Evolutionary conservation across 768 basidiomycete genomes (phyloP).

Genomic region (Coprinellus micaceus): DNA sequence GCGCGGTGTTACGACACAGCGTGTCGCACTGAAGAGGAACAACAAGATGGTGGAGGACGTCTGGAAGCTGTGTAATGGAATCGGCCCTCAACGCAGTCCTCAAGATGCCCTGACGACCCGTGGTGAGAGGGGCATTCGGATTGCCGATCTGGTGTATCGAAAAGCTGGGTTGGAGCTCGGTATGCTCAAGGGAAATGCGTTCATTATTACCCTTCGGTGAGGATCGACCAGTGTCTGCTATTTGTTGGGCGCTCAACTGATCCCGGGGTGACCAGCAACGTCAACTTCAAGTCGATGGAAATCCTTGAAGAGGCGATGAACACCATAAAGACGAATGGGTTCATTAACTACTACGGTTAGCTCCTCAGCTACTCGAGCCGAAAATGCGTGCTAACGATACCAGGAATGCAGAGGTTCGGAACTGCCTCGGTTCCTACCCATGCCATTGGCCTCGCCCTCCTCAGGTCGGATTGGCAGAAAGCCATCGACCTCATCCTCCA

Average conservation of each 20-base stretch:
- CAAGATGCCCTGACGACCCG: conserved; percentile 62
- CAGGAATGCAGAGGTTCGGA: conserved; percentile 98
- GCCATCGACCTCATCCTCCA: conserved; percentile 82
- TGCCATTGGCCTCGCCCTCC: conserved; percentile 84
- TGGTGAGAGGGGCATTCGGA: conserved; percentile 85
- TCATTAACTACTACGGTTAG: conserved; percentile 96
- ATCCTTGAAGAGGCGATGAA: conserved; percentile 72
- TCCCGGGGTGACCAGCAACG: conserved; percentile 53
- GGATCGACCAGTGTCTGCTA: conserved; percentile 15
- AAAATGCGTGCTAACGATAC: conserved; percentile 3
- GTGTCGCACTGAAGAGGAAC: conserved; percentile 77
- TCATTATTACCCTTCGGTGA: conserved; percentile 90
- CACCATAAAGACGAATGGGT: conserved; percentile 78
- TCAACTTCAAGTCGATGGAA: conserved; percentile 71
- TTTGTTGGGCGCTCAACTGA: neutral
- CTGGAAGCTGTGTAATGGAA: conserved; percentile 77
- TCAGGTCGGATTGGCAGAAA: conserved; percentile 86
- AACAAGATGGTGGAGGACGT: conserved; percentile 77
- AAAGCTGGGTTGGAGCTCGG: conserved; percentile 84
- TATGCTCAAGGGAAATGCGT: conserved; percentile 94
- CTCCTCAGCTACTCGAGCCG: neutral
- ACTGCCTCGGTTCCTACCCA: conserved; percentile 96
- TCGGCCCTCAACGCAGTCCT: conserved; percentile 51
- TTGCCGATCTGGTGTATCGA: conserved; percentile 84
- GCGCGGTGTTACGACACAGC: conserved; percentile 92